Evolutionary conservation across 306 rosid genomes (phyloP), one percentile per base, ranked within the genome.

Genomic region (Glycine soja): DNA sequence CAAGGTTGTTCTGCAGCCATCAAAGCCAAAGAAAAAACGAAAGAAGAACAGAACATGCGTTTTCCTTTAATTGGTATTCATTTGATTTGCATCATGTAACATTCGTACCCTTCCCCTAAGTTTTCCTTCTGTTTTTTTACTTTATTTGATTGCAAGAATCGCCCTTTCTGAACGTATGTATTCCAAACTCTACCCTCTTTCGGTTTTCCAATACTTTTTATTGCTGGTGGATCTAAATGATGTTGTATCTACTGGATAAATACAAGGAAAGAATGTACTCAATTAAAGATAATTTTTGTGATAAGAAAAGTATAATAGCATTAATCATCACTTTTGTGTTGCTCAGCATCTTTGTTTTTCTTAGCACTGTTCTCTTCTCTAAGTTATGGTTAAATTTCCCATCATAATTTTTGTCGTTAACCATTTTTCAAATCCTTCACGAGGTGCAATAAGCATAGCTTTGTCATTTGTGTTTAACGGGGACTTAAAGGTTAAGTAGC

Each of bases 1-100:
- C 74, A 87, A 87, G 82, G 90, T 87, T 70, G 90, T 84, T 61
- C 70, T 88, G 81, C 87, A 82, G 85, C 90, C 88, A 45, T 85
- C 90, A 19, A 88, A 88, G 81, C 10, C 78, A 46, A 88, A 80
- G 88, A 88, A 67, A 79, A 88, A 80, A 78, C 30, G 87, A 82
- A 85, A 82, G 88, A 87, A 88, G 87, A 80, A 61, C 75, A 88
- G 81, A 80, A 0, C 87, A 32, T 88, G 88, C 62, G 10, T 72
- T 30, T 82, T 85, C 63, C 90, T 88, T 52, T 88, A 69, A 79
- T 79, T 51, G 67, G 18, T 78, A 8, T 74, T 78, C 74, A 56
- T 63, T 81, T 78, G 72, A 66, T 74, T 74, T 73, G 30, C 47
- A 72, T 73, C 58, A 10, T 83, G 85, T 77, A 70, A 74, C 68